These are phyloP conservation scores for Xylariaceae sp. DNA, from an alignment of 2,329 filamentous ascomycete species.

Conservation along the genomic window DNA sequence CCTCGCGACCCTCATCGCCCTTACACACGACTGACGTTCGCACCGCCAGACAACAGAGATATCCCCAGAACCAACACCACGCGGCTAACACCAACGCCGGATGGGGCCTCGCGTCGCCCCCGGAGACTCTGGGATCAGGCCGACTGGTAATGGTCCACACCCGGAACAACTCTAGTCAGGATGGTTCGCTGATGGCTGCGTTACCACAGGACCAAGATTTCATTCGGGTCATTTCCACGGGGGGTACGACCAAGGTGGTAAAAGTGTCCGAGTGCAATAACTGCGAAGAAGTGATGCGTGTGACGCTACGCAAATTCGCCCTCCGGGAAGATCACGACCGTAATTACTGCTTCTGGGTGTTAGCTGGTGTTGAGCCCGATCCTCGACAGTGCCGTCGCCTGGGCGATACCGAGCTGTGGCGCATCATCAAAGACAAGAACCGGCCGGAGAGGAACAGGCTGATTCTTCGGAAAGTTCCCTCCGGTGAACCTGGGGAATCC, in stretches of 20 bases:
- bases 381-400: constrained; percentile 75
- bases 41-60: constrained; percentile 47
- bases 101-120: constrained; percentile 55
- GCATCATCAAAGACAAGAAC: constrained; percentile 80
- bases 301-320: constrained; percentile 81
- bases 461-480: constrained; percentile 87
- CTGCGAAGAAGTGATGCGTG: constrained; percentile 86
- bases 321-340: constrained; percentile 86
- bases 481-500: constrained; percentile 79
- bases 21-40: constrained; percentile 52
- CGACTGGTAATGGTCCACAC: constrained; percentile 63
- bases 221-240: constrained; percentile 89
- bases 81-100: constrained; percentile 45
- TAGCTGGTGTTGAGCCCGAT: constrained; percentile 79
- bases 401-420: constrained; percentile 81
- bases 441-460: constrained; percentile 84
- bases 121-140: constrained; percentile 56
- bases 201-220: constrained; percentile 81
- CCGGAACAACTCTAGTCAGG: constrained; percentile 76
- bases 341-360: constrained; percentile 95
- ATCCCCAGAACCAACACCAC: constrained; percentile 45
- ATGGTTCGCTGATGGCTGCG: constrained; percentile 79
- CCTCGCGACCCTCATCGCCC: constrained; percentile 68
- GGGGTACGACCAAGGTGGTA: constrained; percentile 86
- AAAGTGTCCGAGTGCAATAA: constrained; percentile 89